Evolutionary conservation across 768 basidiomycete genomes (phyloP).

Genomic region (Agaricus subrufescens): DNA sequence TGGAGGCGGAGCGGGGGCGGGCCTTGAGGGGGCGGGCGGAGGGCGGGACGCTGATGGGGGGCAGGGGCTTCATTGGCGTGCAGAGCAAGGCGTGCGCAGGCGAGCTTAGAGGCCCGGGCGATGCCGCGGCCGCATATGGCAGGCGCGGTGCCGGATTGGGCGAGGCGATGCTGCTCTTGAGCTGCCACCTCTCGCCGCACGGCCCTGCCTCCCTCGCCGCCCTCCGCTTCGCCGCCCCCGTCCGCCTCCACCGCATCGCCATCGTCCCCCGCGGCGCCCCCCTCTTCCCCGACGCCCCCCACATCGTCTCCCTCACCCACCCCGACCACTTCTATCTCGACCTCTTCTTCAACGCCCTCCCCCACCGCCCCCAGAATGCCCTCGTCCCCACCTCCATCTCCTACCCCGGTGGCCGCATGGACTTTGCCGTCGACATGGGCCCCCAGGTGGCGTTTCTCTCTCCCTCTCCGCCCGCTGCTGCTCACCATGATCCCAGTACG

Average conservation of each 20-base stretch:
- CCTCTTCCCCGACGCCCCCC: constrained; percentile 58
- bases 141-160: too few species aligned
- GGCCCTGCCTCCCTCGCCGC: constrained; percentile 59
- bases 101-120: not conserved
- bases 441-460: constrained; percentile 41
- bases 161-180: constrained; percentile 46
- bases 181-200: constrained; percentile 58
- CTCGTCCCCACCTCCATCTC: constrained; percentile 68
- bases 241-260: constrained; percentile 61
- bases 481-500: constrained; percentile 37
- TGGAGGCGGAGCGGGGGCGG: constrained; percentile 61
- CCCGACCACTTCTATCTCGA: constrained; percentile 72
- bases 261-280: constrained; percentile 63
- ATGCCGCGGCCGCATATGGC: not conserved
- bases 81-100: not conserved
- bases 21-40: constrained; percentile 33
- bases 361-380: constrained; percentile 62
- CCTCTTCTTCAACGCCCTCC: constrained; percentile 71
- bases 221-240: constrained; percentile 63
- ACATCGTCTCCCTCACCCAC: constrained; percentile 59
- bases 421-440: constrained; percentile 70
- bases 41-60: constrained; percentile 53
- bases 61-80: constrained; percentile 44
- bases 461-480: not conserved
- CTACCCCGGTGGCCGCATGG: constrained; percentile 63